Percentiles rank a stretch among this genome's conserved stretches.
Conservation (phyloP, 768 basidiomycete species). For the Lepiota brunneoincarnata region DNA sequence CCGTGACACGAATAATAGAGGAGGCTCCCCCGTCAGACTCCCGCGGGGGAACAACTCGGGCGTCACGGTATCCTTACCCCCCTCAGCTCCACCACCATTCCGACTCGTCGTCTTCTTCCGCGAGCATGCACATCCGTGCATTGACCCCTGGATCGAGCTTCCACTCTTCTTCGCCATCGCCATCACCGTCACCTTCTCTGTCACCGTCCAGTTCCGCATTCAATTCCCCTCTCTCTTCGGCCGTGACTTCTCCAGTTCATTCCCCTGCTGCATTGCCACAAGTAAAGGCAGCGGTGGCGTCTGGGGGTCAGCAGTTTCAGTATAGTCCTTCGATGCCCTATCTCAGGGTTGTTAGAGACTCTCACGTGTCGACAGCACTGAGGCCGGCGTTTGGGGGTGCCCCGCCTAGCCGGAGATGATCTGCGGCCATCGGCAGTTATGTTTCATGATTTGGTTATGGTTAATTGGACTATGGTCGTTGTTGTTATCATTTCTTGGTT, state of each 20-base stretch:
- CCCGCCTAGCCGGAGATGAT: too few species aligned
- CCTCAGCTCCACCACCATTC: slow-evolving; percentile 1
- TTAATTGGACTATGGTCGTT: too few species aligned
- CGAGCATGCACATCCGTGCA: slow-evolving; percentile 4
- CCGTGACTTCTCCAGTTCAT: slow-evolving; percentile 8
- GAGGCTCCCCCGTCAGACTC: neutral
- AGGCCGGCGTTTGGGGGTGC: slow-evolving; percentile 28
- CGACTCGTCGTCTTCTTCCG: slow-evolving; percentile 6
- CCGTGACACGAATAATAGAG: neutral
- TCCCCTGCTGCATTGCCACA: slow-evolving; percentile 9
- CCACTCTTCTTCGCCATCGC: slow-evolving; percentile 18
- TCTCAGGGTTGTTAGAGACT: slow-evolving; percentile 25
- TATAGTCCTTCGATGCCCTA: slow-evolving; percentile 31
- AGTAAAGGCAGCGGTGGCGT: neutral
- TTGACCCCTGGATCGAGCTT: slow-evolving; percentile 18
- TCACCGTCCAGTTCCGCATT: slow-evolving; percentile 8
- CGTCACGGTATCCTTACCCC: slow-evolving; percentile 10
- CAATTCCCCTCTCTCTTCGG: slow-evolving; percentile 6
- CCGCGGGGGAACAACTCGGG: neutral
- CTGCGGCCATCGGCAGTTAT: too few species aligned
- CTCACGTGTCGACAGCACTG: slow-evolving; percentile 32
- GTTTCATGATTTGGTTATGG: too few species aligned
- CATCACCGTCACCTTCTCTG: slow-evolving; percentile 18
- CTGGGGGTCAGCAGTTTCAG: slow-evolving; percentile 6
- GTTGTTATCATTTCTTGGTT: too few species aligned